phyloP scores from a whole-genome alignment of 2,329 filamentous ascomycete genomes.

The Hymenoscyphus linearis region DNA sequence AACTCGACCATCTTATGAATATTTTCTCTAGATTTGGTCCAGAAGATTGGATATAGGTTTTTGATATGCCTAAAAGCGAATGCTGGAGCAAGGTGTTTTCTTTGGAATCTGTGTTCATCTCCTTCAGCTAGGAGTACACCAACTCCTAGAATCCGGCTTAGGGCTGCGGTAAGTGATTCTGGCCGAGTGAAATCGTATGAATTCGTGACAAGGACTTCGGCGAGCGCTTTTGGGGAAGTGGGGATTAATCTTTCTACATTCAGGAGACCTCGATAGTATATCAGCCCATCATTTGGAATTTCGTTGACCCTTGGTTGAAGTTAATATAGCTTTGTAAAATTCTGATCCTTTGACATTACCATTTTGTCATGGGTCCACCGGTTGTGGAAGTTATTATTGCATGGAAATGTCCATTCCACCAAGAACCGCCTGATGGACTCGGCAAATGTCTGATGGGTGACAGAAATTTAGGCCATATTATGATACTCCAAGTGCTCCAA shows the following conservation, averaged over 20 bases:
- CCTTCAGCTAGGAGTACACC: constrained; percentile 79
- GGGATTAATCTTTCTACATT: constrained; percentile 60
- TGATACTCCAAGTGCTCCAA: constrained; percentile 36
- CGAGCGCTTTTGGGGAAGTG: constrained; percentile 58
- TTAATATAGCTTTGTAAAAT: background rate
- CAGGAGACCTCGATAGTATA: constrained; percentile 59
- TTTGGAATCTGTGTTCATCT: constrained; percentile 79
- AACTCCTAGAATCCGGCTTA: constrained; percentile 62
- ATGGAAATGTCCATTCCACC: constrained; percentile 41
- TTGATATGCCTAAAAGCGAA: constrained; percentile 86
- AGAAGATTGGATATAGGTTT: constrained; percentile 78
- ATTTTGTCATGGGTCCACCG: constrained; percentile 35
- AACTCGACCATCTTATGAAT: constrained; percentile 54
- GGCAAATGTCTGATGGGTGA: constrained; percentile 55
- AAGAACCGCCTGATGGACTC: constrained; percentile 39
- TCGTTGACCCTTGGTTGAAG: constrained; percentile 43
- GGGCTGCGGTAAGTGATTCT: constrained; percentile 42
- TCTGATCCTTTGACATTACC: constrained; percentile 16
- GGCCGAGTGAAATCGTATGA: constrained; percentile 69
- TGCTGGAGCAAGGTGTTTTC: constrained; percentile 74
- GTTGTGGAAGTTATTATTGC: constrained; percentile 36
- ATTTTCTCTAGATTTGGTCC: constrained; percentile 68
- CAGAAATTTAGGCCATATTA: constrained; percentile 54
- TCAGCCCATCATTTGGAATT: constrained; percentile 62
- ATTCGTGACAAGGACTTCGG: constrained; percentile 63